Conservation (phyloP, 1,284 basidiomycete genomes). For the Trametes versicolor region DNA sequence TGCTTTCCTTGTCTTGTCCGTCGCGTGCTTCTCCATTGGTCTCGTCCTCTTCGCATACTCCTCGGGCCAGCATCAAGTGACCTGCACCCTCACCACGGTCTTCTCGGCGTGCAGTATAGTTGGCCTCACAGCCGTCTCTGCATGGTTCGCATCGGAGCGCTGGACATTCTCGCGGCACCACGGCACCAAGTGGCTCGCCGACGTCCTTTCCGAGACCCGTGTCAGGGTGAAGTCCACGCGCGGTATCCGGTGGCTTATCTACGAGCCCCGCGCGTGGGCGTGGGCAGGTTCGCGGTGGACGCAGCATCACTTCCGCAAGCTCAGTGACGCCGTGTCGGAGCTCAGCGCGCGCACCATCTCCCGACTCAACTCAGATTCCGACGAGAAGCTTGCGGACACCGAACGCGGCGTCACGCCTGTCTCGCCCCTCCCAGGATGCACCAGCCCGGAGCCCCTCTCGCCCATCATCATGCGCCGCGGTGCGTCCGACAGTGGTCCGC, state of each 20-base stretch:
- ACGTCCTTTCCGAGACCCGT: constrained; percentile 58
- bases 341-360: constrained; percentile 31
- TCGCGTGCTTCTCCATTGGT: constrained; percentile 76
- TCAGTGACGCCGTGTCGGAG: constrained; percentile 36
- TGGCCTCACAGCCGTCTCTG: constrained; percentile 76
- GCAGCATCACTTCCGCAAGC: constrained; percentile 31
- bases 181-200: constrained; percentile 80
- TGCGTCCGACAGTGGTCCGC: constrained; percentile 31
- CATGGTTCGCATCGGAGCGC: constrained; percentile 82
- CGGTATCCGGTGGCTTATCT: constrained; percentile 44
- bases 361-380: constrained; percentile 26
- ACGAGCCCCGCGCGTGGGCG: constrained; percentile 40
- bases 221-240: constrained; percentile 48
- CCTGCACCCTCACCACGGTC: constrained; percentile 76
- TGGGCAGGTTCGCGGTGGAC: constrained; percentile 38
- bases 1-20: constrained; percentile 77
- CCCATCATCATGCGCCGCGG: constrained; percentile 27
- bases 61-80: constrained; percentile 65
- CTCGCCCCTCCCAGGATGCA: constrained; percentile 26
- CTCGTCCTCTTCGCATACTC: constrained; percentile 74
- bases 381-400: constrained; percentile 33
- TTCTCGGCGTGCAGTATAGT: constrained; percentile 80
- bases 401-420: constrained; percentile 30
- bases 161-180: constrained; percentile 75
- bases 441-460: constrained; percentile 43